Evolutionary conservation across 257 asterid species (phyloP), one percentile per base, ranked within the genome.

Genomic region (Plantago major): DNA sequence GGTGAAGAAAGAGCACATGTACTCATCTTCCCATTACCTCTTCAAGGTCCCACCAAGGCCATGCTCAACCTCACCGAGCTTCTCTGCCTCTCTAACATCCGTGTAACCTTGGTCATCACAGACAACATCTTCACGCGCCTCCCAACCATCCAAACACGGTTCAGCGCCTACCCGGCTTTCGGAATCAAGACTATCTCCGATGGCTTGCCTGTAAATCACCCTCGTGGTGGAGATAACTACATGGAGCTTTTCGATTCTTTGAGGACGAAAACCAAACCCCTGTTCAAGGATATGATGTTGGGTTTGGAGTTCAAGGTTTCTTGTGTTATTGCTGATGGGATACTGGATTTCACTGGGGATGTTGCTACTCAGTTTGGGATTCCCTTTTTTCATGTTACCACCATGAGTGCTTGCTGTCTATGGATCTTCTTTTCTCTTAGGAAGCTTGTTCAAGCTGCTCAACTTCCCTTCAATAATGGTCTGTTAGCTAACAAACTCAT

Each of bases 41-140:
- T 82, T 33, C 95, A 87, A 63, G 86, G 93, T 16, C 87, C 87
- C 6, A 83, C 84, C 5, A 87, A 84, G 67, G 74, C 81, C 63
- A 79, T 77, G 83, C 82, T 87, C 30, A 84, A 87, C 10, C 79
- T 87, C 7, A 86, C 93, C 2, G 88, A 87, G 71, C 73, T 87
- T 7, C 79, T 86, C 55, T 79, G 77, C 47, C 71, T 81, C 4
- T 63, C 69, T 0, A 77, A 67, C 47, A 38, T 86, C 66, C 78
- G 60, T 12, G 56, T 78, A n/a, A 86, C 95, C 7, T 81, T 86
- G 55, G 57, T 86, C 0, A 72, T 76, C 46, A 81, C 95, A 0
- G 79, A 80, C 19, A 33, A 77, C 58, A 76, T 75, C 75, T 67
- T 78, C 55, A 58, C 60, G 11, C 69, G 68, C 40, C 69, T 63